These are phyloP conservation scores for Trametes cubensis DNA, from an alignment of 768 basidiomycete species.

Conservation along the genomic window DNA sequence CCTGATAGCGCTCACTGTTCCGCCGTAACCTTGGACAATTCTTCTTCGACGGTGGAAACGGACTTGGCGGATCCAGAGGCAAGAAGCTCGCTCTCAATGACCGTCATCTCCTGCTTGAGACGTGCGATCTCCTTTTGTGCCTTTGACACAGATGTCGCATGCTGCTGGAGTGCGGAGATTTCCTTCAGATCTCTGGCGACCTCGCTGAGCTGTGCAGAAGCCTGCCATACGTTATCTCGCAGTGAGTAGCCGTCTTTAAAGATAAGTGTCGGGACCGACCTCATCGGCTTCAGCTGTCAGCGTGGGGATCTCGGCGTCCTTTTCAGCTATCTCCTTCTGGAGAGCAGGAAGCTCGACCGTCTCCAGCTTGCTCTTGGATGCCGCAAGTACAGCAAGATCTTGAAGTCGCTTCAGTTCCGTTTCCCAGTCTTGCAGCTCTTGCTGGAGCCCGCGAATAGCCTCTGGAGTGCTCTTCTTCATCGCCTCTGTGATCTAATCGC, in stretches of 20 bases:
- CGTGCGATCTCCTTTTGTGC: conserved; percentile 60
- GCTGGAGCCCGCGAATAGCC: conserved; percentile 44
- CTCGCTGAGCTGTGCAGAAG: conserved; percentile 50
- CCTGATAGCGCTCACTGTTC: conserved; percentile 58
- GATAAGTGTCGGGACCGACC: conserved; percentile 41
- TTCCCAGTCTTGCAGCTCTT: conserved; percentile 64
- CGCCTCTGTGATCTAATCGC: conserved; percentile 58
- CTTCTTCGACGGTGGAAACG: conserved; percentile 79
- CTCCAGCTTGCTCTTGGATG: conserved; percentile 56
- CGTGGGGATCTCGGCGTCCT: conserved; percentile 57
- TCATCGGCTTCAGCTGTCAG: conserved; percentile 60
- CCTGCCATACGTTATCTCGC: conserved; percentile 40
- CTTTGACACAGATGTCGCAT: conserved; percentile 59
- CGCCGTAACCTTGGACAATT: conserved; percentile 64
- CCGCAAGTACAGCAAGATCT: conserved; percentile 57
- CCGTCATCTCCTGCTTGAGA: conserved; percentile 60
- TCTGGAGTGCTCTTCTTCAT: conserved; percentile 59
- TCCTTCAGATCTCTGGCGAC: conserved; percentile 66
- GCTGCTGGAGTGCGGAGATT: conserved; percentile 59
- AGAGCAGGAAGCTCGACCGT: conserved; percentile 65
- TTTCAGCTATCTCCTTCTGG: conserved; percentile 59
- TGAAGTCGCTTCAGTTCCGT: conserved; percentile 58
- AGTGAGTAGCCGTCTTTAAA: neutral
- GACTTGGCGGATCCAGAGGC: conserved; percentile 79
- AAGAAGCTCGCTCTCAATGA: conserved; percentile 69